phyloP scores from a whole-genome alignment of 2,329 filamentous ascomycete genomes.

The Scedosporium minutisporum region DNA sequence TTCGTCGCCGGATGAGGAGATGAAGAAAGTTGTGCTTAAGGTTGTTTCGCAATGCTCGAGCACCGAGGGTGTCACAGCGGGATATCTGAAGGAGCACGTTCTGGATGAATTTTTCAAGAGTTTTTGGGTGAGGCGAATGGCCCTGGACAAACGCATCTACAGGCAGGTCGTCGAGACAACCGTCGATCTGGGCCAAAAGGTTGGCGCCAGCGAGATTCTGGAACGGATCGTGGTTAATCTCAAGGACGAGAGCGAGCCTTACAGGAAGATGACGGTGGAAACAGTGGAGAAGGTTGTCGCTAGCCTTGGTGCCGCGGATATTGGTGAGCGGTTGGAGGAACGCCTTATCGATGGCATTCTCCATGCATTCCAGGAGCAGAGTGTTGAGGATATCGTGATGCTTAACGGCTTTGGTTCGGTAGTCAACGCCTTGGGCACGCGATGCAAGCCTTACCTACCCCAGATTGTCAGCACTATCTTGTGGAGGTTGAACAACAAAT shows the following conservation, averaged over 20 bases:
- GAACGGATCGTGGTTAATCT: slow-evolving; percentile 89
- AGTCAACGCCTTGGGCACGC: slow-evolving; percentile 84
- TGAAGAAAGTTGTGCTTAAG: slow-evolving; percentile 99
- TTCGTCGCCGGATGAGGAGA: slow-evolving; percentile 93
- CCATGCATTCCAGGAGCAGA: slow-evolving; percentile 95
- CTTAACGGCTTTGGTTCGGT: slow-evolving; percentile 97
- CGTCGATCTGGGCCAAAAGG: slow-evolving; percentile 92
- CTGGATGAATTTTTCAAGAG: slow-evolving; percentile 96
- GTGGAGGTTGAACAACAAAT: slow-evolving; percentile 96
- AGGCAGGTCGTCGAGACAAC: slow-evolving; percentile 97
- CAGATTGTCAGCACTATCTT: slow-evolving; percentile 97
- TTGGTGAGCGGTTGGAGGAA: slow-evolving; percentile 86
- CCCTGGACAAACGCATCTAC: slow-evolving; percentile 94
- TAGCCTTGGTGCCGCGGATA: slow-evolving; percentile 84
- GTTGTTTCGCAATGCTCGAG: slow-evolving; percentile 92
- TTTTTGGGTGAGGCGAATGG: slow-evolving; percentile 97
- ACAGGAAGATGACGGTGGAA: slow-evolving; percentile 98
- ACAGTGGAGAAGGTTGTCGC: slow-evolving; percentile 95
- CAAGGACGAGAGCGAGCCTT: slow-evolving; percentile 96
- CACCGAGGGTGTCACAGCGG: slow-evolving; percentile 88
- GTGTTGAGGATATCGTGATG: slow-evolving; percentile 89
- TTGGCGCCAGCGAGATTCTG: slow-evolving; percentile 91
- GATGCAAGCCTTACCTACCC: slow-evolving; percentile 92
- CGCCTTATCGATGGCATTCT: slow-evolving; percentile 90
- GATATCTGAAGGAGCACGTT: slow-evolving; percentile 91